Base-by-base conservation (phyloP, 176 grass and related monocot species). In the Microstegium vimineum region DNA sequence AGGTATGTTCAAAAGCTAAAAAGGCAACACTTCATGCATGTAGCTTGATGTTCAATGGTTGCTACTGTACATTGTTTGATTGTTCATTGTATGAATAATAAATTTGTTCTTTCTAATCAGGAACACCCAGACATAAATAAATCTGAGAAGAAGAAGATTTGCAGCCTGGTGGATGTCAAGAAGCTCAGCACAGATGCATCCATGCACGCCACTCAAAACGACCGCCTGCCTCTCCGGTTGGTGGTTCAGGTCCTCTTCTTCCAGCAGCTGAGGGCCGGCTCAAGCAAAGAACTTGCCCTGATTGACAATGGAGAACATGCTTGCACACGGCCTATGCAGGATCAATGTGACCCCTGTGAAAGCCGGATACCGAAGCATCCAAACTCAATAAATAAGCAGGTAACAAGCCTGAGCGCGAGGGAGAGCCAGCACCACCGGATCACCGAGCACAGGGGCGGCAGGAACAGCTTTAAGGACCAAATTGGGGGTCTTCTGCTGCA, bases 201-300 rank as follows among this genome's bases (percentile, higher is more conserved):
- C 42, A 72, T 90, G 62, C 93, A 99, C 17, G 91, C 97, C 4
- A 92, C 93, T 7, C 97, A 99, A 83, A 99, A 99, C 18, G 93
- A 99, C 74, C 83, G 87, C 57, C 86, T 99, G 69, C 97, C 93
- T 8, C 97, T 99, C 37, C 89, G 97, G 38, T 78, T 94, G 22
- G 91, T 99, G 70, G 97, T 99, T 14, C 97, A 96, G 77, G 97
- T 96, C 22, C 91, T 99, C 65, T 99, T 96, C 89, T 99, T 99
- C 63, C 93, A 99, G 65, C 97, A 99, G 73, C 66, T 94, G 49
- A 93, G 86, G 36, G 77, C 78, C 5, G 82, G 77, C 15, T 49
- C 84, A 79, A 80, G 49, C 74, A 86, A 82, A 37, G 51, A 43
- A 1, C 32, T 79, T 10, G 20, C 85, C 66, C 82, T 78, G n/a